Conservation (phyloP, 345 rosid genomes). For the Erysimum cheiranthoides region DNA sequence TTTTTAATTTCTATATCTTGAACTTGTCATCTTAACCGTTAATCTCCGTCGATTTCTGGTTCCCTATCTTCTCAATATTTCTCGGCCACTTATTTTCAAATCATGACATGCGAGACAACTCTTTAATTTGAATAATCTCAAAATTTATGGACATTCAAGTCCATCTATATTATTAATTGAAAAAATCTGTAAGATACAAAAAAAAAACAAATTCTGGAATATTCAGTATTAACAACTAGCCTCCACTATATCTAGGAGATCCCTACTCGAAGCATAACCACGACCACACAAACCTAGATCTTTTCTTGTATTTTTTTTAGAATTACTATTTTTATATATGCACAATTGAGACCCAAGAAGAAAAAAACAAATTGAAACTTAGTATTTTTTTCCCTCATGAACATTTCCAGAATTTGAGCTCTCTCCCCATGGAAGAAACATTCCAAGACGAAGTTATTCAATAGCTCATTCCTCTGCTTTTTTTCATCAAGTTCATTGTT, state of each 20-base stretch:
- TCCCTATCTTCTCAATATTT: background rate
- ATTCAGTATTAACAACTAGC: conserved; percentile 10
- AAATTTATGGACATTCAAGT: conserved; percentile 11
- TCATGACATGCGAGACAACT: conserved; percentile 15
- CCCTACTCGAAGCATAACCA: conserved; percentile 23
- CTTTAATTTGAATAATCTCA: background rate
- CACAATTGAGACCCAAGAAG: conserved; percentile 16
- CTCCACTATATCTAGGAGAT: conserved; percentile 34
- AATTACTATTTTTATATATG: conserved; percentile 33
- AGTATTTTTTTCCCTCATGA: background rate
- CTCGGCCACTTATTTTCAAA: conserved; percentile 15
- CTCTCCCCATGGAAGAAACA: conserved; percentile 23
- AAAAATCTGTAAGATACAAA: background rate
- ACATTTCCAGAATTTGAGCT: conserved; percentile 26
- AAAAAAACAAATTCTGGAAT: background rate
- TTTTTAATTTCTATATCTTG: no score
- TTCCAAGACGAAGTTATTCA: conserved; percentile 14
- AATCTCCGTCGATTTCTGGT: no score
- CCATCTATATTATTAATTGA: background rate
- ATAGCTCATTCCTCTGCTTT: background rate
- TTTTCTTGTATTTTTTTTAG: conserved; percentile 14
- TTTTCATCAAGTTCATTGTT: conserved; percentile 21
- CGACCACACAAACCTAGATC: conserved; percentile 32
- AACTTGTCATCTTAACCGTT: no score
- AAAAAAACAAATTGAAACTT: background rate